Evolutionary conservation across 2,329 filamentous ascomycete species (phyloP).

Genomic region (Talaromyces sp.): DNA sequence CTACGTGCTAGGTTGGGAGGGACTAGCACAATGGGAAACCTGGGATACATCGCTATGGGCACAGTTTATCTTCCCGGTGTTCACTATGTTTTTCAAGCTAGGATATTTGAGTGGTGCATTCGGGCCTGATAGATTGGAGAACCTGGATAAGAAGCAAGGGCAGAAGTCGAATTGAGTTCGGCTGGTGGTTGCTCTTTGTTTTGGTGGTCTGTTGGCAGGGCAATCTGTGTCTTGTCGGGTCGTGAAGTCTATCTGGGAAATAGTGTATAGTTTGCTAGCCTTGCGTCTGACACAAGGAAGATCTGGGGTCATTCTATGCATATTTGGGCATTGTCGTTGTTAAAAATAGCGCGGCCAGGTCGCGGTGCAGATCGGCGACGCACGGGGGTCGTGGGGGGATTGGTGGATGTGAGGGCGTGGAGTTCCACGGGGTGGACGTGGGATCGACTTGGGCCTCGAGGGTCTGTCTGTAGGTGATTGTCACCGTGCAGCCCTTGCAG

Average conservation of each 20-base stretch:
- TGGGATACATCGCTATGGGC: background rate
- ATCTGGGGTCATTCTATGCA: background rate
- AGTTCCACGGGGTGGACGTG: background rate
- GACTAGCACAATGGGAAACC: background rate
- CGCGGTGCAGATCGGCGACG: background rate
- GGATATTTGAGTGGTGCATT: background rate
- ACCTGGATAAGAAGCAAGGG: background rate
- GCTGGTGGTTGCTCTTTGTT: no score
- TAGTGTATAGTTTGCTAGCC: background rate
- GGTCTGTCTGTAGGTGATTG: background rate
- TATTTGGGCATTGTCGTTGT: background rate
- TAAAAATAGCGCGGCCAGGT: background rate
- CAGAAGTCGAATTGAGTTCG: background rate
- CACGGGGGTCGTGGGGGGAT: background rate
- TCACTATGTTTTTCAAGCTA: background rate
- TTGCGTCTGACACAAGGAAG: background rate
- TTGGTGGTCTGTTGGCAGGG: background rate
- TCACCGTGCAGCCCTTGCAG: background rate
- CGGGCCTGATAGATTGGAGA: background rate
- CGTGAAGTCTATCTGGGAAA: background rate
- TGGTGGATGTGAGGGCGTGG: background rate
- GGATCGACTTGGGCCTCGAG: background rate
- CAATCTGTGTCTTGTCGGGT: background rate
- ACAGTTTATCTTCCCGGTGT: background rate
- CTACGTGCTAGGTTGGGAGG: background rate